Base-by-base conservation (phyloP, 352 stramenopile species). In the Pythium brachiatum region DNA sequence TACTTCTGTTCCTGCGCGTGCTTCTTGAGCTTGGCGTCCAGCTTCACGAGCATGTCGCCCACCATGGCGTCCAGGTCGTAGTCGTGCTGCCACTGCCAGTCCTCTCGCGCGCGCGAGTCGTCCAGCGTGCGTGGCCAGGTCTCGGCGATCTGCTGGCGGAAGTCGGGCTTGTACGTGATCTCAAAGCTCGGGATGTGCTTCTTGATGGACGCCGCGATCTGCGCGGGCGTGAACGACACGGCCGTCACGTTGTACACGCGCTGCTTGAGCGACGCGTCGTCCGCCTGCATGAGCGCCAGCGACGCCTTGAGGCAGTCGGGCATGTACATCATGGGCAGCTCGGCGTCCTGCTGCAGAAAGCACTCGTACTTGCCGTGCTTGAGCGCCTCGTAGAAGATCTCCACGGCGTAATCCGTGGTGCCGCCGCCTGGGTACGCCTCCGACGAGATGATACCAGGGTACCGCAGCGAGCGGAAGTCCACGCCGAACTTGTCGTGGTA, bases 251-350 rank as follows among this genome's bases (percentile, higher is more conserved):
- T 97, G 76, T 97, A 97, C 43, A 87, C 82, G 27, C 90, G 84
- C 64, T 96, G 88, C 25, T 76, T 79, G n/a, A 97, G 79, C 56
- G 60, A 74, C 16, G 86, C 71, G 25, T 76, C 72, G 4, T 79
- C 76, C 0, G 89, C 89, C 59, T 92, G 75, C 38, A 97, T 72
- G 21, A 97, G 74, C 34, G 84, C 76, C 34, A 93, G 53, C 9
- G 91, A 97, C 16, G 84, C 89, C 63, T 93, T 91, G 27, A 97
- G 75, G 57, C 86, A 96, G 70, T 97, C 91, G 25, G 87, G 88
- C 90, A 97, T 97, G 88, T 97, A 97, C 87, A 97, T 97, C 90
- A 97, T 97, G 26, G 91, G 91, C 73, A 97, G 65, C 38, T 81
- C 79, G 15, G 90, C 86, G 53, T 95, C 74, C 12, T 76, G 73